Evolutionary conservation across 768 basidiomycete species (phyloP).

Genomic region (Lactifluus hygrophoroides): DNA sequence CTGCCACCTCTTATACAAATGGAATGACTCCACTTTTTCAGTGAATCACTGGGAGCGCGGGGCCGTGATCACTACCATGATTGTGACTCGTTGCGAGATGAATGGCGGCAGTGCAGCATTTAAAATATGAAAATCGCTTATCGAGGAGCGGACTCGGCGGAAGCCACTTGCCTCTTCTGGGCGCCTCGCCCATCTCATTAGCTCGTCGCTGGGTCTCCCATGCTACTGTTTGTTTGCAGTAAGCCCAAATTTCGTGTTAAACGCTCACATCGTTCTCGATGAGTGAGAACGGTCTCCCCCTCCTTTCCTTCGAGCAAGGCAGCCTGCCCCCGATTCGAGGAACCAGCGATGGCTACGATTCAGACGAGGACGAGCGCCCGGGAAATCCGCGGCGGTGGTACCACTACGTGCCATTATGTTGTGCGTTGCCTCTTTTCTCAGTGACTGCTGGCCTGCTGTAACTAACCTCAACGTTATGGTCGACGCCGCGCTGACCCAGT

Average conservation of each 20-base stretch:
- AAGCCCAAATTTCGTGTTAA: background rate
- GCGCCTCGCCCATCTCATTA: background rate
- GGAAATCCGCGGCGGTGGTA: slow-evolving; percentile 16
- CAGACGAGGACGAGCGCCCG: slow-evolving; percentile 4
- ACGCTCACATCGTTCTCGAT: background rate
- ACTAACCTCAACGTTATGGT: too few species aligned
- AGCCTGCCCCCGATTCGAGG: background rate
- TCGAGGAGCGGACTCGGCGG: too few species aligned
- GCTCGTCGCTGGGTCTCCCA: too few species aligned
- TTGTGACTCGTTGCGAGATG: too few species aligned
- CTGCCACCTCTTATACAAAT: background rate
- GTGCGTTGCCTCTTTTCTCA: slow-evolving; percentile 13
- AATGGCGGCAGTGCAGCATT: too few species aligned
- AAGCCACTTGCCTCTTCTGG: background rate
- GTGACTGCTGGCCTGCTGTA: too few species aligned
- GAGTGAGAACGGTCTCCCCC: background rate
- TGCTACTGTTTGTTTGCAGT: background rate
- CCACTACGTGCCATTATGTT: slow-evolving; percentile 16
- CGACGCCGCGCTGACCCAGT: slow-evolving; percentile 29
- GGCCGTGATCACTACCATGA: too few species aligned
- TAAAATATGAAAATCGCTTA: too few species aligned
- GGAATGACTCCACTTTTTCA: too few species aligned
- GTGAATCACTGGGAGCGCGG: too few species aligned
- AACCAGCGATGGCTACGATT: slow-evolving; percentile 2
- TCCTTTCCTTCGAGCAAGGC: slow-evolving; percentile 8